Evolutionary conservation across 768 basidiomycete genomes (phyloP).

Genomic region (Termitomyces sp.): DNA sequence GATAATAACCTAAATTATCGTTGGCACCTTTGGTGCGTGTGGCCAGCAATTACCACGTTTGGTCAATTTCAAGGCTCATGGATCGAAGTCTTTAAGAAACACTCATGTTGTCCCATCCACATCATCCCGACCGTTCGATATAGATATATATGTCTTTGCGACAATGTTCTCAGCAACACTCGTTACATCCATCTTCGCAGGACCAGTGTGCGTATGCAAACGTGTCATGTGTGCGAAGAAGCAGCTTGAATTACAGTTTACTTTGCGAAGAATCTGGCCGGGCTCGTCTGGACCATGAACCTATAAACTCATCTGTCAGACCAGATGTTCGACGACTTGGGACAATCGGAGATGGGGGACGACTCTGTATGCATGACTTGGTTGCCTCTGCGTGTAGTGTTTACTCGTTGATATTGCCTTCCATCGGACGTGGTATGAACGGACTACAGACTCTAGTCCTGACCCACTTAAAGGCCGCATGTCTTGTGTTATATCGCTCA

Average conservation of each 20-base stretch:
- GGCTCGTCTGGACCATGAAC: slow-evolving; percentile 5
- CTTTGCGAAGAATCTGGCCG: slow-evolving; percentile 2
- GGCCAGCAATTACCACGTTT: background rate
- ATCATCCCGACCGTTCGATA: background rate
- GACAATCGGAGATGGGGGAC: background rate
- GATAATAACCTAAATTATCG: background rate
- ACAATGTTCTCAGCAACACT: background rate
- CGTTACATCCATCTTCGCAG: background rate
- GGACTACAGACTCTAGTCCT: background rate
- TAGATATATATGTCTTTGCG: slow-evolving; percentile 1
- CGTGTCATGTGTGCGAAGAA: slow-evolving; percentile 3
- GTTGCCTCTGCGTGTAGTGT: background rate
- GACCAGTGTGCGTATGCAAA: background rate
- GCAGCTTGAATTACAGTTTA: background rate
- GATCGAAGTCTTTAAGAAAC: background rate
- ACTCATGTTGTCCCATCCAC: background rate
- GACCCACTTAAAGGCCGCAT: slow-evolving; percentile 7
- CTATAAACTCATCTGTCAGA: background rate
- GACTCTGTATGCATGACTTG: background rate
- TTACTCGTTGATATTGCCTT: background rate
- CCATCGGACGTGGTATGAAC: background rate
- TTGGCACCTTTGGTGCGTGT: background rate
- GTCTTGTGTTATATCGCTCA: background rate
- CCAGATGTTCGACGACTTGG: background rate
- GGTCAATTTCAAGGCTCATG: background rate